phyloP scores from a whole-genome alignment of 371 early-diverging fungal genomes.

The Gilbertella persicaria region DNA sequence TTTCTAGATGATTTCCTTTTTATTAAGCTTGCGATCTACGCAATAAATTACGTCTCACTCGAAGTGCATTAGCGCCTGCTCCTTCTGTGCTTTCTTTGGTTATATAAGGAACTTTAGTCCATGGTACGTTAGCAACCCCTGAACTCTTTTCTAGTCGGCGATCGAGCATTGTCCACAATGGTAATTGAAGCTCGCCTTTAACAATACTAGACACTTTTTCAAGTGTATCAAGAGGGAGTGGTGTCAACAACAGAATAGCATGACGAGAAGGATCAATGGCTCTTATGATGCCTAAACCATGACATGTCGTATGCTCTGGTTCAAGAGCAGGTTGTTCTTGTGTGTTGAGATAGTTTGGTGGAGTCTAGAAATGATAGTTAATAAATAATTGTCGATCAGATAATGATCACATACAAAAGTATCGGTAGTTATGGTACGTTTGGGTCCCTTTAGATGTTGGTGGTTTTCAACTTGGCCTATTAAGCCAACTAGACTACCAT shows the following conservation, averaged over 20 bases:
- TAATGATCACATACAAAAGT: slow-evolving; percentile 18
- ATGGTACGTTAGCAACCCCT: slow-evolving; percentile 52
- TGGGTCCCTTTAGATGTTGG: slow-evolving; percentile 12
- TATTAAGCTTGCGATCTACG: slow-evolving; percentile 21
- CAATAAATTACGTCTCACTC: slow-evolving; percentile 39
- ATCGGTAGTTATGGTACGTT: neutral
- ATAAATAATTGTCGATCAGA: neutral
- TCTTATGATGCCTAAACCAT: slow-evolving; percentile 76
- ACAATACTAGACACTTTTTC: slow-evolving; percentile 62
- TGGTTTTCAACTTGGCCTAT: slow-evolving; percentile 48
- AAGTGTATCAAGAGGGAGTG: slow-evolving; percentile 51
- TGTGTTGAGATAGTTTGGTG: slow-evolving; percentile 60
- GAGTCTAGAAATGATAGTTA: slow-evolving; percentile 15
- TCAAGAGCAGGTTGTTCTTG: slow-evolving; percentile 49
- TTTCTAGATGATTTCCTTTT: slow-evolving; percentile 1
- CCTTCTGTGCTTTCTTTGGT: slow-evolving; percentile 36
- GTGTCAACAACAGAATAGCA: slow-evolving; percentile 66
- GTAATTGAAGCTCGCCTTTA: slow-evolving; percentile 58
- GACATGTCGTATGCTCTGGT: slow-evolving; percentile 56
- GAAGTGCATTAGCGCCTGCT: slow-evolving; percentile 35
- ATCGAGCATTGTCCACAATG: slow-evolving; percentile 48
- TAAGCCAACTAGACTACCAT: slow-evolving; percentile 74
- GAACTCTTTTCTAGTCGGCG: slow-evolving; percentile 32
- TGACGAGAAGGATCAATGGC: slow-evolving; percentile 65
- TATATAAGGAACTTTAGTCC: slow-evolving; percentile 53